Conservation (phyloP, 176 grass and related monocot species). For the Ananas comosus region DNA sequence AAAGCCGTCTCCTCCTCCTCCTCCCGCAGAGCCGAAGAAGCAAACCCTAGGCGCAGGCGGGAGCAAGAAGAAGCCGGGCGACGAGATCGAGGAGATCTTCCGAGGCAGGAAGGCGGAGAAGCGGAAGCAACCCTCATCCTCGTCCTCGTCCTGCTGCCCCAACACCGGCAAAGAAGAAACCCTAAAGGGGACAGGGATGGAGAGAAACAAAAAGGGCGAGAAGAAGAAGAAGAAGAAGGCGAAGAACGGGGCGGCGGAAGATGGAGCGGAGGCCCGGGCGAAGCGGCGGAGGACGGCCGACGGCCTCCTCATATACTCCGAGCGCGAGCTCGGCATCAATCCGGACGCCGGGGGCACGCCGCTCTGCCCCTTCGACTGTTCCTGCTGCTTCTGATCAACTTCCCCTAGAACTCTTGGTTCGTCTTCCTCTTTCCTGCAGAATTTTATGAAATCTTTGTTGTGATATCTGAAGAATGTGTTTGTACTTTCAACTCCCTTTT, state of each 20-base stretch:
- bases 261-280: not conserved
- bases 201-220: not conserved
- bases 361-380: constrained; percentile 21
- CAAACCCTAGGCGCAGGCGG: too few relatives aligned
- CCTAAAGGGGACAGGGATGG: not conserved
- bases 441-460: too few relatives aligned
- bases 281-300: constrained; percentile 5
- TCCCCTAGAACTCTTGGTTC: too few relatives aligned
- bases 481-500: too few relatives aligned
- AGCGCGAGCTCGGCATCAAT: constrained; percentile 1
- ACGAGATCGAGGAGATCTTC: constrained; percentile 27
- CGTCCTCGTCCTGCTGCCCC: too few relatives aligned
- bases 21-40: too few relatives aligned
- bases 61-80: not conserved
- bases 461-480: too few relatives aligned
- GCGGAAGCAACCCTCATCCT: not conserved
- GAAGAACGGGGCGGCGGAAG: not conserved
- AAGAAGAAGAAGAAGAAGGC: not conserved
- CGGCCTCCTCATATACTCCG: constrained; percentile 4
- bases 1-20: too few relatives aligned
- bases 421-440: too few relatives aligned
- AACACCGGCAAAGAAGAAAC: not conserved
- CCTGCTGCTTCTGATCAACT: constrained; percentile 19
- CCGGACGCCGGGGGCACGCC: constrained; percentile 6
- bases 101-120: constrained; percentile 13